phyloP scores from a whole-genome alignment of 1,284 basidiomycete genomes.

The Moesziomyces antarcticus region DNA sequence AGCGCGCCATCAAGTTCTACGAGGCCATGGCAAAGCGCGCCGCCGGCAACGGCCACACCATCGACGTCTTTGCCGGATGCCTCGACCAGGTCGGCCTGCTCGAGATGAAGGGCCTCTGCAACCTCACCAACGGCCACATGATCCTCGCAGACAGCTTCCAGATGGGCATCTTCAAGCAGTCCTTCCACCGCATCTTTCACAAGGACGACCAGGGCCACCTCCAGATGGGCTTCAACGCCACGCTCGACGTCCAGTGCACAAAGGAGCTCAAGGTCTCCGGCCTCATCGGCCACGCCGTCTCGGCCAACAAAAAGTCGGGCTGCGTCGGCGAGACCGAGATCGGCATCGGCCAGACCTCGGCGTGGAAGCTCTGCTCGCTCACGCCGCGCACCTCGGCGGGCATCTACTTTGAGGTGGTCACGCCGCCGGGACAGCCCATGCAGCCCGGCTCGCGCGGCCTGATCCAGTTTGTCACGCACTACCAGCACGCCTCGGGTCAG shows the following conservation, averaged over 20 bases:
- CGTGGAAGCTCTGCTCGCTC: slow-evolving; percentile 95
- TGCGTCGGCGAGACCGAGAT: slow-evolving; percentile 99
- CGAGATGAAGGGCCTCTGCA: slow-evolving; percentile 96
- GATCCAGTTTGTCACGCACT: slow-evolving; percentile 98
- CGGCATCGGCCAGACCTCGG: slow-evolving; percentile 98
- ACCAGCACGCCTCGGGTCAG: slow-evolving; percentile 95
- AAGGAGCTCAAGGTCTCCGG: slow-evolving; percentile 99
- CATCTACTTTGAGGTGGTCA: slow-evolving; percentile 98
- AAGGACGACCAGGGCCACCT: slow-evolving; percentile 94
- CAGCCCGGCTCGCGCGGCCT: slow-evolving; percentile 91
- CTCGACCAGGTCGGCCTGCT: slow-evolving; percentile 96
- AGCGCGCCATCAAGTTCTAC: slow-evolving; percentile 97
- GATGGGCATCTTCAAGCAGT: slow-evolving; percentile 98
- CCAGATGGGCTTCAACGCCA: slow-evolving; percentile 99
- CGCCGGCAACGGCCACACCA: slow-evolving; percentile 91
- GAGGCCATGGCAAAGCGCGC: slow-evolving; percentile 93
- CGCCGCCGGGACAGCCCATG: slow-evolving; percentile 93
- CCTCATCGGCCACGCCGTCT: slow-evolving; percentile 96
- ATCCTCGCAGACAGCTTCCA: slow-evolving; percentile 97
- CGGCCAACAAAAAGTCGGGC: slow-evolving; percentile 93
- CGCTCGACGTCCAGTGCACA: slow-evolving; percentile 97
- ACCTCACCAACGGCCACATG: slow-evolving; percentile 95
- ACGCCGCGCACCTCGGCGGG: slow-evolving; percentile 88
- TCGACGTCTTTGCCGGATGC: slow-evolving; percentile 97
- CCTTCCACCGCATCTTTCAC: slow-evolving; percentile 90